A percentile compares a stretch with the other conserved stretches of the same genome.
These are phyloP conservation scores for Kwoniella sp. DNA, from an alignment of 768 basidiomycete species.

Conservation along the genomic window DNA sequence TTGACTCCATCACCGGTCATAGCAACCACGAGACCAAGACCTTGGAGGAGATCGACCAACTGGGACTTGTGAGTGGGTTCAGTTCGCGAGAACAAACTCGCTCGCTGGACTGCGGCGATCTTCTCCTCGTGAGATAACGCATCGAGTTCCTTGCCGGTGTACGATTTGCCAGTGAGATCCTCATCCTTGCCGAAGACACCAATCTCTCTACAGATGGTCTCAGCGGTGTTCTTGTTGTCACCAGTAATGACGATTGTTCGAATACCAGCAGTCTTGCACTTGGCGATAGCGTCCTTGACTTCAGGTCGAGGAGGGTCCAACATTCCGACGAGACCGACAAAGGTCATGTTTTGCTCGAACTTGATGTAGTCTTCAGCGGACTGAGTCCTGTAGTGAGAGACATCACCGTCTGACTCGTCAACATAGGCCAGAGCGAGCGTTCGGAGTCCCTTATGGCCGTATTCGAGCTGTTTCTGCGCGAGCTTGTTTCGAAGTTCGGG, in stretches of 20 bases:
- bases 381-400: slow-evolving; percentile 77
- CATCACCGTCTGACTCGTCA: slow-evolving; percentile 73
- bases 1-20: slow-evolving; percentile 97
- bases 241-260: slow-evolving; percentile 97
- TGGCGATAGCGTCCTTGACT: slow-evolving; percentile 79
- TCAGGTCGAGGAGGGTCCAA: slow-evolving; percentile 96
- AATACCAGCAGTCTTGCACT: slow-evolving; percentile 89
- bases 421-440: slow-evolving; percentile 89
- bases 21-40: slow-evolving; percentile 87
- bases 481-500: slow-evolving; percentile 64
- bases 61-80: slow-evolving; percentile 94
- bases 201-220: slow-evolving; percentile 94
- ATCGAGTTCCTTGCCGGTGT: slow-evolving; percentile 90
- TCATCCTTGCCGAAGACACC: slow-evolving; percentile 86
- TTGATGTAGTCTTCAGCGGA: slow-evolving; percentile 77
- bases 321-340: slow-evolving; percentile 96
- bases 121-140: slow-evolving; percentile 77
- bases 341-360: slow-evolving; percentile 88
- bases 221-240: slow-evolving; percentile 96
- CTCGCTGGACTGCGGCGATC: slow-evolving; percentile 78
- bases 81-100: slow-evolving; percentile 87
- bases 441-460: slow-evolving; percentile 79
- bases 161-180: slow-evolving; percentile 90
- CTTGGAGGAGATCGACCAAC: slow-evolving; percentile 89
- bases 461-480: slow-evolving; percentile 67